These are phyloP conservation scores for Starmerella riodocensis DNA, from an alignment of 805 yeast genomes.

Conservation along the genomic window DNA sequence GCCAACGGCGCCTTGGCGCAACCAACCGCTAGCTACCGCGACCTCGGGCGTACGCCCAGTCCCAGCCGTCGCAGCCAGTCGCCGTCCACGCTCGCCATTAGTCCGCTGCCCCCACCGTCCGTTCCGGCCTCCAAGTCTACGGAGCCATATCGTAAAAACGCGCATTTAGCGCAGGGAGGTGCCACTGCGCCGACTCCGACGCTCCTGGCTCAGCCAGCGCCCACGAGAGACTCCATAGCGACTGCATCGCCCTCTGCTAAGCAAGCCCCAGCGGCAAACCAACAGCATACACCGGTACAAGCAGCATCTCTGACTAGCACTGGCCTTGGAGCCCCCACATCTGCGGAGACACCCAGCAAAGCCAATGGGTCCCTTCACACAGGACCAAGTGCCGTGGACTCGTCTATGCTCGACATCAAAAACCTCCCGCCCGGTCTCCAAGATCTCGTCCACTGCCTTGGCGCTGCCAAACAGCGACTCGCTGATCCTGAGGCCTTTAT, in stretches of 20 bases:
- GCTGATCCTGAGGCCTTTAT: slow-evolving; percentile 37
- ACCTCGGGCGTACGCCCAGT: slow-evolving; percentile 9
- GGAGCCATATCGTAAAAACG: slow-evolving; percentile 12
- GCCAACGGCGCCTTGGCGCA: too few relatives aligned
- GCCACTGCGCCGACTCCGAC: slow-evolving; percentile 17
- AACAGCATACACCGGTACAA: too few relatives aligned
- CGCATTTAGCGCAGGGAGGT: slow-evolving; percentile 19
- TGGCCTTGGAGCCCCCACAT: too few relatives aligned
- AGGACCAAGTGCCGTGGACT: not conserved
- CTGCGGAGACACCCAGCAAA: too few relatives aligned
- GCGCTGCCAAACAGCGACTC: slow-evolving; percentile 34
- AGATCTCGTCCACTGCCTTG: slow-evolving; percentile 29
- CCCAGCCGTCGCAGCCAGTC: slow-evolving; percentile 15
- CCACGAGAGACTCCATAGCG: slow-evolving; percentile 4
- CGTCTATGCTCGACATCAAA: not conserved
- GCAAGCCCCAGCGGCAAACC: too few relatives aligned
- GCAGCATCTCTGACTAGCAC: too few relatives aligned
- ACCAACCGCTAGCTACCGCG: too few relatives aligned
- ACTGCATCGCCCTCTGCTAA: slow-evolving; percentile 23
- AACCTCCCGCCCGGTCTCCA: slow-evolving; percentile 32
- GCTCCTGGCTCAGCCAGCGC: slow-evolving; percentile 8
- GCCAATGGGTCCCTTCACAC: too few relatives aligned
- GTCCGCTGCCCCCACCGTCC: slow-evolving; percentile 24
- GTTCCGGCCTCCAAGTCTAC: slow-evolving; percentile 18
- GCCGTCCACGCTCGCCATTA: slow-evolving; percentile 17